Evolutionary conservation across 805 yeast genomes (phyloP).

Genomic region (Sugiyamaella marilandica): DNA sequence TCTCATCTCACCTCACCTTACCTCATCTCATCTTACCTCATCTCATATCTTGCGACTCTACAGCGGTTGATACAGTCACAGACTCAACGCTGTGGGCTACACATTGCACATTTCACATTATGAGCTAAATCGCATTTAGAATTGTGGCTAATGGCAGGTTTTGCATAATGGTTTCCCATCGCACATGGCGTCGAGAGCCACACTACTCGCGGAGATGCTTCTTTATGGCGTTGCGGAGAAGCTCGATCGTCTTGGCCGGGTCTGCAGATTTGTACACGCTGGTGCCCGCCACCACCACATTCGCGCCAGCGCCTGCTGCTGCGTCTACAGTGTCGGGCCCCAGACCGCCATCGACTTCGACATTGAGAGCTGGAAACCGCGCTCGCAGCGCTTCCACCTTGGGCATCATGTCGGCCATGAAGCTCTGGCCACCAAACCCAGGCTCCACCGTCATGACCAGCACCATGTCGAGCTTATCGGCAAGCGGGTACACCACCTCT

Average conservation of each 20-base stretch:
- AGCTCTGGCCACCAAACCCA: slow-evolving; percentile 97
- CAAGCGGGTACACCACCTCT: slow-evolving; percentile 71
- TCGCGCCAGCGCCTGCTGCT: slow-evolving; percentile 97
- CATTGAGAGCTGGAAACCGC: slow-evolving; percentile 71
- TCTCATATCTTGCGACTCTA: too few species aligned
- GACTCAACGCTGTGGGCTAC: too few species aligned
- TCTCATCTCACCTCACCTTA: too few species aligned
- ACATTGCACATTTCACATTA: too few species aligned
- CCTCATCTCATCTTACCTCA: too few species aligned
- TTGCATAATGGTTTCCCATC: too few species aligned
- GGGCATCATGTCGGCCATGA: slow-evolving; percentile 95
- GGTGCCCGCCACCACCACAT: slow-evolving; percentile 96
- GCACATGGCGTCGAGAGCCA: not conserved
- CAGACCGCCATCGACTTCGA: slow-evolving; percentile 96
- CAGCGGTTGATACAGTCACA: too few species aligned
- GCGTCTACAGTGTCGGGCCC: slow-evolving; percentile 77
- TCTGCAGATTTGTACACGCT: slow-evolving; percentile 81
- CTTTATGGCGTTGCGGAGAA: slow-evolving; percentile 15
- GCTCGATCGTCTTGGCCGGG: slow-evolving; percentile 67
- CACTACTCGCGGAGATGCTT: slow-evolving; percentile 26
- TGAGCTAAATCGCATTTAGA: too few species aligned
- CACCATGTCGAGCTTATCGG: slow-evolving; percentile 84
- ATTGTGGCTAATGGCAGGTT: too few species aligned
- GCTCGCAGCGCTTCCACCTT: slow-evolving; percentile 75
- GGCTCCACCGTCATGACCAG: slow-evolving; percentile 98